Evolutionary conservation across 345 rosid genomes (phyloP).

Genomic region (Cardamine occulta): DNA sequence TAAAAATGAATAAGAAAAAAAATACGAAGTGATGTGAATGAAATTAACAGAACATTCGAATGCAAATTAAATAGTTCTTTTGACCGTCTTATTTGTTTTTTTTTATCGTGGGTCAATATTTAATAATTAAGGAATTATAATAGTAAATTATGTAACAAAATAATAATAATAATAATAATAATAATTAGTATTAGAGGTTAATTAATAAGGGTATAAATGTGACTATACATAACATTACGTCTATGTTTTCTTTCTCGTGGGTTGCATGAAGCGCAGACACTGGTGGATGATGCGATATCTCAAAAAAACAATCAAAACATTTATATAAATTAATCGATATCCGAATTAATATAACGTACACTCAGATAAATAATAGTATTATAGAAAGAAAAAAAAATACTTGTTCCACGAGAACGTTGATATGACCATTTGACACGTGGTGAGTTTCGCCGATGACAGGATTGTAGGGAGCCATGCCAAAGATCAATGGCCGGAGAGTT

Average conservation of each 20-base stretch:
- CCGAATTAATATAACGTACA: background rate
- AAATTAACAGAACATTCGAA: background rate
- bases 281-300: conserved; percentile 94
- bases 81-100: background rate
- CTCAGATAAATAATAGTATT: background rate
- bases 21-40: background rate
- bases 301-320: background rate
- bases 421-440: conserved; percentile 66
- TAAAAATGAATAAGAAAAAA: too few species aligned
- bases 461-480: conserved; percentile 82
- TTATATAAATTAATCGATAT: background rate
- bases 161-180: too few species aligned
- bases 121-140: background rate
- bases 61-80: background rate
- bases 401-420: conserved; percentile 78
- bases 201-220: background rate
- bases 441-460: conserved; percentile 93
- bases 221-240: conserved; percentile 59
- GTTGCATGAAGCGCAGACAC: conserved; percentile 85
- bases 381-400: background rate
- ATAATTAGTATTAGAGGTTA: background rate
- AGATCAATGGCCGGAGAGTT: conserved; percentile 54
- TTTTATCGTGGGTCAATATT: too few species aligned
- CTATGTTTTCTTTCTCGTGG: conserved; percentile 60
- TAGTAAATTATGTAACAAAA: background rate